Conservation (phyloP, 2,329 filamentous ascomycete genomes). For the Apiospora arundinis region DNA sequence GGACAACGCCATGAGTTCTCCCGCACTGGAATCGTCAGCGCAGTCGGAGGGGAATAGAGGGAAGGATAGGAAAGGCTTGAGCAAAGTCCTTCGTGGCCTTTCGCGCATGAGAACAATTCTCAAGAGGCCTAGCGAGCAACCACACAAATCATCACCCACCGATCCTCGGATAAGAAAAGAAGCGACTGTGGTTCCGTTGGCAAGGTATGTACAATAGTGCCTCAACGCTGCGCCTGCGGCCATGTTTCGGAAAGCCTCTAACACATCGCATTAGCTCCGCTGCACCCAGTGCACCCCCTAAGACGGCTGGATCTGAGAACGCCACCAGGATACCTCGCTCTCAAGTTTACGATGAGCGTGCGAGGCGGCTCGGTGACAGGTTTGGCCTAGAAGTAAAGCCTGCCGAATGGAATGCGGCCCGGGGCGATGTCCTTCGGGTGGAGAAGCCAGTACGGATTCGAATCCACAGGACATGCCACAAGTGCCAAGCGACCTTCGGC, state of each 20-base stretch:
- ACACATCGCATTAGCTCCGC: neutral
- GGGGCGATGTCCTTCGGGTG: slow-evolving; percentile 66
- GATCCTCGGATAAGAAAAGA: slow-evolving; percentile 27
- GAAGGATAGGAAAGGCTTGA: slow-evolving; percentile 51
- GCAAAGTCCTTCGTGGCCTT: slow-evolving; percentile 49
- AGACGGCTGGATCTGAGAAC: neutral
- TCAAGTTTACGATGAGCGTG: slow-evolving; percentile 62
- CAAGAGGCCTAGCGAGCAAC: slow-evolving; percentile 47
- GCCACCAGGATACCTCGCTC: slow-evolving; percentile 44
- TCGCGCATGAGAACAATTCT: slow-evolving; percentile 56
- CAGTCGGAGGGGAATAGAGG: neutral
- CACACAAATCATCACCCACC: slow-evolving; percentile 20
- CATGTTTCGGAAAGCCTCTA: neutral
- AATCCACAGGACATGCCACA: slow-evolving; percentile 80
- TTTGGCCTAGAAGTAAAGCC: slow-evolving; percentile 63
- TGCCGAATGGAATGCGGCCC: slow-evolving; percentile 57
- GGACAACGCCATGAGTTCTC: neutral
- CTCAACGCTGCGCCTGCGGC: neutral
- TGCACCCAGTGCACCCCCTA: neutral
- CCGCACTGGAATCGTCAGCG: neutral
- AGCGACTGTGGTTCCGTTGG: slow-evolving; percentile 10
- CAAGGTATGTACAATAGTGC: slow-evolving; percentile 22
- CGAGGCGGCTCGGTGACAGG: slow-evolving; percentile 59
- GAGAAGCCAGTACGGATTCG: slow-evolving; percentile 81
- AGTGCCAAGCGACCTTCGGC: slow-evolving; percentile 78